Evolutionary conservation across 2,329 filamentous ascomycete species (phyloP), one percentile per base, ranked within the genome.

Genomic region (Pezicula rhizophila): DNA sequence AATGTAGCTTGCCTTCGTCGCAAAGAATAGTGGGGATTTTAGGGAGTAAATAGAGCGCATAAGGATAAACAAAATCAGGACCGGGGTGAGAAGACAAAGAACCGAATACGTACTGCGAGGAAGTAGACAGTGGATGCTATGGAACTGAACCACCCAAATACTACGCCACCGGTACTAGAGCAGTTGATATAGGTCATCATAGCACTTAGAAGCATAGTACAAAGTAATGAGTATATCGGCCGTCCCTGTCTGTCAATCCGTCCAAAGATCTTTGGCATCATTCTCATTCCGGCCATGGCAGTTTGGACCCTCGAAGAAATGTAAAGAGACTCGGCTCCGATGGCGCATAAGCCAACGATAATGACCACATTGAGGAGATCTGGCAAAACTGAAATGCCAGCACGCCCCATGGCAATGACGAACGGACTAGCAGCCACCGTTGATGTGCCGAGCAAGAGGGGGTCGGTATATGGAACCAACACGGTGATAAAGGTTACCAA

Each of bases 171-270:
- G 8, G 40, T 42, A 25, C 40, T 42, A 6, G 20, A 26, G 40
- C 40, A 42, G 40, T 42, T 42, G 40, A 42, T 42, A 15, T 42
- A 42, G n/a, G 40, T 26, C 20, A 42, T 42, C 40, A 42, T 42
- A 10, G 40, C 40, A 28, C 40, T 42, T 11, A 42, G 40, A n/a
- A 26, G 18, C 40, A 42, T 42, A 7, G 40, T 42, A 25, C 40
- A 42, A 26, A 42, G 40, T 7, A 42, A 25, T 4, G 40, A 42
- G 18, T 25, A 42, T 12, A 42, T 15, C 8, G 40, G 40, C n/a
- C 40, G 18, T 5, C 40, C 40, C 25, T 26, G 23, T 15, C 31
- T 42, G 15, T 42, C 40, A 14, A 42, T 26, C 12, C 40, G 40
- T 15, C 40, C 40, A 28, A 42, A 28, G 11, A 42, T 5, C 25